Percentiles rank a stretch among this genome's conserved stretches.
Conservation (phyloP, 1,284 basidiomycete genomes). For the Leccinum pachyderme region DNA sequence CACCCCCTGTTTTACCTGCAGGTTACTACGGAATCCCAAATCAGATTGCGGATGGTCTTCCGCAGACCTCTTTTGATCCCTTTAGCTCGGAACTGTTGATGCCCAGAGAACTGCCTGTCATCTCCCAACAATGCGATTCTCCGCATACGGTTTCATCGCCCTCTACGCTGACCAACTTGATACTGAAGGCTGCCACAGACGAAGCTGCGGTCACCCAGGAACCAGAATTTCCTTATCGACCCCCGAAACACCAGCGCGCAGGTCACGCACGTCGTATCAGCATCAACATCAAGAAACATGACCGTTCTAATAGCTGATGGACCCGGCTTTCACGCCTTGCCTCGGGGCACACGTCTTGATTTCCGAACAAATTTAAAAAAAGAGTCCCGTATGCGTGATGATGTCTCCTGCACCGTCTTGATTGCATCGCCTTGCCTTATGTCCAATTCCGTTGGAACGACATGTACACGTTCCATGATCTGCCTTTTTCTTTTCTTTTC, state of each 20-base stretch:
- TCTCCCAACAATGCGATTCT: conserved; percentile 7
- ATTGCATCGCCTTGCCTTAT: conserved; percentile 1
- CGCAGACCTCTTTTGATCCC: conserved; percentile 19
- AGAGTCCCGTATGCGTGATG: conserved; percentile 1
- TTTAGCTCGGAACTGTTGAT: conserved; percentile 21
- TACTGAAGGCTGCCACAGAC: not conserved
- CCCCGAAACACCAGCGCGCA: conserved; percentile 26
- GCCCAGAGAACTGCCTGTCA: conserved; percentile 19
- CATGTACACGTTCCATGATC: not conserved
- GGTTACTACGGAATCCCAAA: conserved; percentile 4
- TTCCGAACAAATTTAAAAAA: not conserved
- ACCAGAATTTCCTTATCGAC: conserved; percentile 27
- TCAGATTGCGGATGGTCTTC: conserved; percentile 1
- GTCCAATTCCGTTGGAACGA: not conserved
- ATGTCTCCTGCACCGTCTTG: not conserved
- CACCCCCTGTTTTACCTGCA: conserved; percentile 3
- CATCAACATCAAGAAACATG: conserved; percentile 31
- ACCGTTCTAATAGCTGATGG: conserved; percentile 13
- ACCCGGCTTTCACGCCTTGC: not conserved
- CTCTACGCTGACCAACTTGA: not conserved
- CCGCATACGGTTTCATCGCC: not conserved
- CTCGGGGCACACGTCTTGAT: not conserved
- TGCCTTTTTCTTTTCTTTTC: not conserved
- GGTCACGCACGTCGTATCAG: conserved; percentile 38
- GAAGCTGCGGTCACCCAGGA: conserved; percentile 1